Conservation (phyloP, 441 rosid genomes). For the Rhodomyrtus psidioides region DNA sequence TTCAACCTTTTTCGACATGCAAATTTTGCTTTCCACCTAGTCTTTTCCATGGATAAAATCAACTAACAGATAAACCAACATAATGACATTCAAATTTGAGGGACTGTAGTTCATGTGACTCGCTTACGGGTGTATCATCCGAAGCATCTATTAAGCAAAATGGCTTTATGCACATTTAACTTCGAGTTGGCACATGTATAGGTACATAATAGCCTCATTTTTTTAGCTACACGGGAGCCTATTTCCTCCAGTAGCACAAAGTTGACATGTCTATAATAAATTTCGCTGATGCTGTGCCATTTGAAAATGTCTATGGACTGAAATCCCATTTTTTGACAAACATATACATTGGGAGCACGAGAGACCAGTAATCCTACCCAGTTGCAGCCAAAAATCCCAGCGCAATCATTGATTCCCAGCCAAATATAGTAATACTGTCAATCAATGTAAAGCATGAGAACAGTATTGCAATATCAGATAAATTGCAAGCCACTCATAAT, state of each 20-base stretch:
- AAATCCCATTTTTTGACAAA: not conserved
- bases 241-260: not conserved
- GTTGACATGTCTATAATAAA: not conserved
- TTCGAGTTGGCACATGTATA: not conserved
- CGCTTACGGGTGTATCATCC: not conserved
- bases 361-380: not conserved
- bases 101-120: not conserved
- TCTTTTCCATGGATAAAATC: not conserved
- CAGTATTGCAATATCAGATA: not conserved
- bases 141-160: not conserved
- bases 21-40: not conserved
- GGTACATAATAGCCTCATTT: not conserved
- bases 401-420: constrained; percentile 1
- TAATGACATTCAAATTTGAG: not conserved
- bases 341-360: not conserved
- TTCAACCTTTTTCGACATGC: not conserved
- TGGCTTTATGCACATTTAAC: not conserved
- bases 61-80: not conserved
- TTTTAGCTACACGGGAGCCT: not conserved
- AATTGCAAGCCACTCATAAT: not conserved
- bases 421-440: not conserved
- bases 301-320: not conserved
- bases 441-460: not conserved
- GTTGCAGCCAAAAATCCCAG: not conserved
- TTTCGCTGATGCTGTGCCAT: not conserved